Percentiles rank a stretch among this genome's conserved stretches.
These are phyloP conservation scores for Auxenochlorella protothecoides DNA, from an alignment of 139 green algal species.

Conservation along the genomic window DNA sequence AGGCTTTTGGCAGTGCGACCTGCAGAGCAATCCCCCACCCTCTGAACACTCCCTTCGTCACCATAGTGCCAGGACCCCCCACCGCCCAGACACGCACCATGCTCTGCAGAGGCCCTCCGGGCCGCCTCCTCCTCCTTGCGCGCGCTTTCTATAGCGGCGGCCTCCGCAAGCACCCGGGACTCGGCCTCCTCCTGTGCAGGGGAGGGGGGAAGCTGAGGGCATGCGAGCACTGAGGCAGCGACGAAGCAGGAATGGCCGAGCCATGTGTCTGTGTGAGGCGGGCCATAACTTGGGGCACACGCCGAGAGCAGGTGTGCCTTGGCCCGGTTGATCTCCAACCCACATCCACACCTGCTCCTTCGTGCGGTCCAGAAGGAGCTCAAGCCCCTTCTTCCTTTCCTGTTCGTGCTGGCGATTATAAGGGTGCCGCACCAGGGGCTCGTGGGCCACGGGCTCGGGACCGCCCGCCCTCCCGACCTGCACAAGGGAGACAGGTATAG, in stretches of 20 bases:
- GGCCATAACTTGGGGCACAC: too few relatives aligned
- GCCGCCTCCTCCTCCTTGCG: slow-evolving; percentile 38
- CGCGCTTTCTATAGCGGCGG: slow-evolving; percentile 37
- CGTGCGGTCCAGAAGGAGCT: slow-evolving; percentile 48
- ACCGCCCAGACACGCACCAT: too few relatives aligned
- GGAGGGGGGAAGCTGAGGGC: too few relatives aligned
- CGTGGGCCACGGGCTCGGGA: slow-evolving; percentile 50
- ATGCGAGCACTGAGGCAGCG: too few relatives aligned
- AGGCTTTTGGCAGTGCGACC: too few relatives aligned
- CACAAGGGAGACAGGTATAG: too few relatives aligned
- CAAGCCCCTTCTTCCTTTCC: slow-evolving; percentile 54
- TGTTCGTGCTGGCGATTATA: slow-evolving; percentile 55
- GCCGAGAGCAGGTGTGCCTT: too few relatives aligned
- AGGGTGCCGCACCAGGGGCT: slow-evolving; percentile 58
- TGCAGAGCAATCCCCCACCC: too few relatives aligned
- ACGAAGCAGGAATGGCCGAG: background rate
- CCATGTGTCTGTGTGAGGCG: too few relatives aligned
- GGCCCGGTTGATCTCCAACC: background rate
- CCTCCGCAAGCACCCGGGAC: slow-evolving; percentile 41
- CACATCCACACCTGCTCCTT: slow-evolving; percentile 8
- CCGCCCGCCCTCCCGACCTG: slow-evolving; percentile 34
- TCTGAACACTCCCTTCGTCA: too few relatives aligned
- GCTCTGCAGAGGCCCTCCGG: background rate
- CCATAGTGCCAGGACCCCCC: too few relatives aligned
- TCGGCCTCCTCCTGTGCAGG: slow-evolving; percentile 47